Conservation (phyloP, 352 stramenopile species). For the Phytophthora sp. region DNA sequence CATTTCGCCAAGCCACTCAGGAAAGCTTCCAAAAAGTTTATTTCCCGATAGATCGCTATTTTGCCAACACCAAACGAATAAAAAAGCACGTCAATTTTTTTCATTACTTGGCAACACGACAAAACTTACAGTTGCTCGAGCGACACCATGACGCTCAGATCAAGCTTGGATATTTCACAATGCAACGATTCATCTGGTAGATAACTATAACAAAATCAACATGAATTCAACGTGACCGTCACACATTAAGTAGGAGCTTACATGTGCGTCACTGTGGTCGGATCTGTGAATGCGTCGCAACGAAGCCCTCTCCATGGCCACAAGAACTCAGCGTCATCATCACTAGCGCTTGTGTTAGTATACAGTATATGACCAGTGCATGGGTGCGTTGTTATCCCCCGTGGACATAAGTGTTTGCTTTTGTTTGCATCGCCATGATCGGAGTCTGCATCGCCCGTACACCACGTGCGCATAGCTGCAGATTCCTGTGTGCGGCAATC, state of each 20-base stretch:
- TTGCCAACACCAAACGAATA: neutral
- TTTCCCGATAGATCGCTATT: constrained; percentile 67
- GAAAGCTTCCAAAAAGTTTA: constrained; percentile 56
- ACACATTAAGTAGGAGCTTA: constrained; percentile 38
- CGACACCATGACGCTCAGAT: constrained; percentile 74
- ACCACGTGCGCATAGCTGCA: constrained; percentile 64
- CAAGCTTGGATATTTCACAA: constrained; percentile 56
- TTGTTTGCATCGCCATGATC: constrained; percentile 10
- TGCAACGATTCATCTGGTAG: constrained; percentile 52
- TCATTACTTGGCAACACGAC: neutral
- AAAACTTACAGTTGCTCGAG: constrained; percentile 69
- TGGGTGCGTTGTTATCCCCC: constrained; percentile 58
- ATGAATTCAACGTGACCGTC: neutral
- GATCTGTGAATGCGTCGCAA: constrained; percentile 69
- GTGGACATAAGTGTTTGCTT: constrained; percentile 42
- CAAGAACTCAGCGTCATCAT: constrained; percentile 40
- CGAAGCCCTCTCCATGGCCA: constrained; percentile 80
- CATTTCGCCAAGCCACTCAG: constrained; percentile 70
- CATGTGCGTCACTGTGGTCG: constrained; percentile 77
- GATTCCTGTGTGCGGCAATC: constrained; percentile 58
- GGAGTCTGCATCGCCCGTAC: constrained; percentile 39
- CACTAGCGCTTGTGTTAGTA: constrained; percentile 23
- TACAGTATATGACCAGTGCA: constrained; percentile 65
- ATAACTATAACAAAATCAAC: constrained; percentile 42
- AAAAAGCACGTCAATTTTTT: neutral